A percentile compares a stretch with the other conserved stretches of the same genome.
phyloP scores from a whole-genome alignment of 1,139 yeast genomes.

The Blastobotrys indianensis region DNA sequence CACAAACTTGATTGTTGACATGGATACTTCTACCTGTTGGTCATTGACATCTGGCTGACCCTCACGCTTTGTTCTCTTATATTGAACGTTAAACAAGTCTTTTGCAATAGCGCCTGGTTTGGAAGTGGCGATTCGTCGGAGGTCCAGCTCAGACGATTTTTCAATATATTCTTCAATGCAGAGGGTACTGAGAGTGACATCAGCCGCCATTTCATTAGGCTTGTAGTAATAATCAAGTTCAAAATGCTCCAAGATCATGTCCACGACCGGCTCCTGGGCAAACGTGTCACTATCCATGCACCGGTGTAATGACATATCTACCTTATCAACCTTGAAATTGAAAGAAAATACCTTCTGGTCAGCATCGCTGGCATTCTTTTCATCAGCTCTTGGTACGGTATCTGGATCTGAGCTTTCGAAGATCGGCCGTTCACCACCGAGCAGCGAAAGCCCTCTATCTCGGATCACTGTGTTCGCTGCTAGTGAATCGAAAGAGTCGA shows the following conservation, averaged over 20 bases:
- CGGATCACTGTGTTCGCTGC: constrained; percentile 9
- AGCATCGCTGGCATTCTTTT: constrained; percentile 1
- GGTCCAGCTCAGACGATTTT: constrained; percentile 54
- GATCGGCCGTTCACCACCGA: constrained; percentile 7
- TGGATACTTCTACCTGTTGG: constrained; percentile 64
- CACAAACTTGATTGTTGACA: constrained; percentile 76
- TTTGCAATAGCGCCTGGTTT: constrained; percentile 23
- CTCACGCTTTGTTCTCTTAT: constrained; percentile 42
- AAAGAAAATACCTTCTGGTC: constrained; percentile 65
- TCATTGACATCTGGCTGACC: constrained; percentile 55
- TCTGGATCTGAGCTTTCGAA: constrained; percentile 5
- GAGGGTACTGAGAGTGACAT: constrained; percentile 58
- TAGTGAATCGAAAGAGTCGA: constrained; percentile 26
- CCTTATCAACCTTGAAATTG: constrained; percentile 58
- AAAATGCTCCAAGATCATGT: constrained; percentile 63
- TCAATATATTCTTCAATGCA: constrained; percentile 73
- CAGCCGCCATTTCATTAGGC: constrained; percentile 57
- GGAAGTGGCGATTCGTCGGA: constrained; percentile 67
- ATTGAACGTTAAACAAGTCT: constrained; percentile 52
- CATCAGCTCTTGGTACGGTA: background rate
- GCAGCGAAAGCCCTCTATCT: constrained; percentile 9
- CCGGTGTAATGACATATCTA: constrained; percentile 58
- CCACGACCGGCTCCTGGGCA: constrained; percentile 63
- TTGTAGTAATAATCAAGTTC: constrained; percentile 57
- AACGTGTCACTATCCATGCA: constrained; percentile 59